Evolutionary conservation across 2,329 filamentous ascomycete species (phyloP).

Genomic region (Aspergillus fijiensis): DNA sequence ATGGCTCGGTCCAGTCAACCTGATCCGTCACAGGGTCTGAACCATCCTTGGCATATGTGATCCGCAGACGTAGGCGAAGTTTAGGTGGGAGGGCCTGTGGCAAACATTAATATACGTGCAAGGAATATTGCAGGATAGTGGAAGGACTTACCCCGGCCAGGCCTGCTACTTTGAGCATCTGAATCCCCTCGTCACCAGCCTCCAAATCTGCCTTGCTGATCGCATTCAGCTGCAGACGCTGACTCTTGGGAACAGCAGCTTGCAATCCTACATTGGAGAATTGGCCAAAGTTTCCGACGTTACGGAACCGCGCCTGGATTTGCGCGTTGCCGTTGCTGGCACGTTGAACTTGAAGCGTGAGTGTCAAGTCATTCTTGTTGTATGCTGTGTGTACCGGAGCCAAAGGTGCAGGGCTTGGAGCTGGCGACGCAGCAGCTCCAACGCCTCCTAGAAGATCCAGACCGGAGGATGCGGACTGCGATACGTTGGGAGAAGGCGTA

Average conservation of each 20-base stretch:
- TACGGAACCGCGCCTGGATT: conserved; percentile 79
- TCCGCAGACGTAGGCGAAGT: conserved; percentile 78
- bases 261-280: conserved; percentile 80
- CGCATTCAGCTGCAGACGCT: conserved; percentile 87
- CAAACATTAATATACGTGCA: conserved; percentile 21
- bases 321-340: conserved; percentile 70
- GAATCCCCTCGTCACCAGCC: conserved; percentile 78
- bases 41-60: conserved; percentile 73
- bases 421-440: conserved; percentile 51
- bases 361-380: conserved; percentile 77
- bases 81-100: conserved; percentile 65
- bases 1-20: conserved; percentile 91
- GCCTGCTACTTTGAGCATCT: conserved; percentile 83
- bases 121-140: conserved; percentile 2
- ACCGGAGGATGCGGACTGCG: conserved; percentile 45
- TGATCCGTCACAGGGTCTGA: conserved; percentile 78
- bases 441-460: conserved; percentile 42
- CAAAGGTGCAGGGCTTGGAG: conserved; percentile 47
- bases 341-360: conserved; percentile 81
- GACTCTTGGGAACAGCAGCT: conserved; percentile 92
- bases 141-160: conserved; percentile 81
- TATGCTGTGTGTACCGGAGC: conserved; percentile 68
- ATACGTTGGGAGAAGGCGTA: conserved; percentile 50
- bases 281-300: conserved; percentile 63
- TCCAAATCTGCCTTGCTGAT: conserved; percentile 79